phyloP scores from a whole-genome alignment of 345 rosid species.

The Laguncularia racemosa region DNA sequence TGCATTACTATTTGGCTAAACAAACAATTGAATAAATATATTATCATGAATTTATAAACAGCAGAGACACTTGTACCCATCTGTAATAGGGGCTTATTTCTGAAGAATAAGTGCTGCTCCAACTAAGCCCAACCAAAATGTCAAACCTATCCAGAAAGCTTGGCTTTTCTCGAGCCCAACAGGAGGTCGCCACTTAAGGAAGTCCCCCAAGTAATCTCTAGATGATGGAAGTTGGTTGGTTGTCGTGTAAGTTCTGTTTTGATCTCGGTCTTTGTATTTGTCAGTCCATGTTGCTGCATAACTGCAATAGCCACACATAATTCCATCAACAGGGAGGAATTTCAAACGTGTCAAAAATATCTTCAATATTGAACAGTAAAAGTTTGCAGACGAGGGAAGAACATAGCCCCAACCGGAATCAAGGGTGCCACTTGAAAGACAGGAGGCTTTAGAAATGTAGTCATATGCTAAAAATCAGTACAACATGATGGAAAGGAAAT shows the following conservation, averaged over 20 bases:
- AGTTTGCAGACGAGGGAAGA: neutral
- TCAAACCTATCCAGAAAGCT: constrained; percentile 69
- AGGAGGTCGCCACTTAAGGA: constrained; percentile 76
- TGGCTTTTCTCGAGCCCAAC: constrained; percentile 54
- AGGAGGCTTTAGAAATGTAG: too few species aligned
- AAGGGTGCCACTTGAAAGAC: too few species aligned
- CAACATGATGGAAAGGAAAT: too few species aligned
- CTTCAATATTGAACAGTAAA: neutral
- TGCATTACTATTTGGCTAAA: constrained; percentile 4
- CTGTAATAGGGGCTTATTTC: constrained; percentile 23
- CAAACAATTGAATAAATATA: constrained; percentile 22
- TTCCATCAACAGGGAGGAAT: neutral
- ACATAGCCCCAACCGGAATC: neutral
- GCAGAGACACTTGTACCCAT: neutral
- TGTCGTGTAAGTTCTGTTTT: constrained; percentile 35
- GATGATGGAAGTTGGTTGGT: constrained; percentile 67
- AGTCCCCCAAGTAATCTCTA: constrained; percentile 58
- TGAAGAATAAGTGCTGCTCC: constrained; percentile 79
- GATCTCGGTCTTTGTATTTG: constrained; percentile 55
- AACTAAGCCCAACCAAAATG: constrained; percentile 79
- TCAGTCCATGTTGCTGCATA: constrained; percentile 89
- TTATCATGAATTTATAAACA: neutral
- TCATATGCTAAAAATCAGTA: too few species aligned
- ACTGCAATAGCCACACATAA: constrained; percentile 26
- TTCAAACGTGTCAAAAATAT: neutral